These are phyloP conservation scores for Trichoderma asperellum DNA, from an alignment of 2,329 filamentous ascomycete species.

Conservation along the genomic window DNA sequence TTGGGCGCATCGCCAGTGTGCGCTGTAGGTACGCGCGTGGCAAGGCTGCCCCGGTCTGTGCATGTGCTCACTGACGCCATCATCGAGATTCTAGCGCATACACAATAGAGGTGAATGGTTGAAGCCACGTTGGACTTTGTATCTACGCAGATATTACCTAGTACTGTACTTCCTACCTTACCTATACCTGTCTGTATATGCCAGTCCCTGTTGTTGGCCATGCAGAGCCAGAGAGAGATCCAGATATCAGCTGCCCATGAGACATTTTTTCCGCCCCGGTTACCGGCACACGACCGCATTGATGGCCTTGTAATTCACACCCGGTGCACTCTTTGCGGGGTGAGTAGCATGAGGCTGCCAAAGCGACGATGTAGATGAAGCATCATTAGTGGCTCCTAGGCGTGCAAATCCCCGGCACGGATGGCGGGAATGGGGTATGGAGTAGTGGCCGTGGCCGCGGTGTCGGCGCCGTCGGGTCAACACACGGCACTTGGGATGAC, in stretches of 20 bases:
- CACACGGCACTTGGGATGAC: not conserved
- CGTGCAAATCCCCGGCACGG: constrained; percentile 12
- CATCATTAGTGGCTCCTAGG: not conserved
- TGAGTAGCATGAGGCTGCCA: not conserved
- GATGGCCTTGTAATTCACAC: not conserved
- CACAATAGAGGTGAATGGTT: not conserved
- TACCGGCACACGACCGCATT: not conserved
- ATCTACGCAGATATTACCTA: not conserved
- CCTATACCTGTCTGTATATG: too few relatives aligned
- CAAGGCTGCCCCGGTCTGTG: not conserved
- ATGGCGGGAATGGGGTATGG: not conserved
- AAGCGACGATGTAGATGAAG: not conserved
- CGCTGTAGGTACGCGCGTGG: not conserved
- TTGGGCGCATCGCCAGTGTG: not conserved
- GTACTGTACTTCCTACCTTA: too few relatives aligned
- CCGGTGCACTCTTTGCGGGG: constrained; percentile 6
- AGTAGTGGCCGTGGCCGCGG: not conserved
- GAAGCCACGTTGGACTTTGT: constrained; percentile 8
- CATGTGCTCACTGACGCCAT: not conserved
- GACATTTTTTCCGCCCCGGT: not conserved
- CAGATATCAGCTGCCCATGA: not conserved
- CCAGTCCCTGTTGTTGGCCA: not conserved
- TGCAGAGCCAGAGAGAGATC: not conserved
- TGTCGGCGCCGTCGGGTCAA: constrained; percentile 1
- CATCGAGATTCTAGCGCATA: constrained; percentile 6